These are phyloP conservation scores for Fusarium graminum DNA, from an alignment of 2,329 filamentous ascomycete genomes.

Conservation along the genomic window DNA sequence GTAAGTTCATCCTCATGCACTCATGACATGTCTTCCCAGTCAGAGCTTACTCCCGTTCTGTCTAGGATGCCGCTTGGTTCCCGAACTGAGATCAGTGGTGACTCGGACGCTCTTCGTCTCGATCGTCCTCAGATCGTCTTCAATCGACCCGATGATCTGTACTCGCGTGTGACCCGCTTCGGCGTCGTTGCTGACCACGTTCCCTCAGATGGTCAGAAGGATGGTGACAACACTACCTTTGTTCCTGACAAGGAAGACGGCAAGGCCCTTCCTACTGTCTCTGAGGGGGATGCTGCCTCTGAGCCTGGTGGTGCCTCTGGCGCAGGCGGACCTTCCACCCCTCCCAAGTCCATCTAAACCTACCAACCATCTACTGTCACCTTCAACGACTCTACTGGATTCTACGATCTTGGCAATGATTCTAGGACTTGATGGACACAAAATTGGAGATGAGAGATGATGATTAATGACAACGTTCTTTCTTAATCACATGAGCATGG, in stretches of 20 bases:
- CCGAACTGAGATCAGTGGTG: background rate
- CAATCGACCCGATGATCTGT: background rate
- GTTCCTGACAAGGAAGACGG: background rate
- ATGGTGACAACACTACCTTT: background rate
- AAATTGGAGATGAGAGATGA: background rate
- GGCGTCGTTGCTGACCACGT: too few species aligned
- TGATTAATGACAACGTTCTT: background rate
- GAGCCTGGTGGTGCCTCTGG: background rate
- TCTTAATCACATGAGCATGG: background rate
- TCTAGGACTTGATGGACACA: background rate
- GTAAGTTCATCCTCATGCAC: constrained; percentile 25
- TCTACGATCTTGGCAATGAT: background rate
- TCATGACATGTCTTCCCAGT: background rate
- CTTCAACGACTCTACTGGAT: background rate
- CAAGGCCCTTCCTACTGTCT: background rate
- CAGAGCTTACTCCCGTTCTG: constrained; percentile 1
- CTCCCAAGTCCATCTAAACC: constrained; percentile 7
- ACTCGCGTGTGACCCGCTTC: background rate
- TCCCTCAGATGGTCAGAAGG: background rate
- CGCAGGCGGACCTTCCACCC: background rate
- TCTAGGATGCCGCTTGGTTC: background rate
- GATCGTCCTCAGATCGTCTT: background rate
- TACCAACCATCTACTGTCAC: constrained; percentile 2
- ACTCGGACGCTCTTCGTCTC: background rate
- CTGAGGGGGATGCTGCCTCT: background rate